phyloP scores from a whole-genome alignment of 495 filamentous ascomycete genomes.

The Neurospora africana region DNA sequence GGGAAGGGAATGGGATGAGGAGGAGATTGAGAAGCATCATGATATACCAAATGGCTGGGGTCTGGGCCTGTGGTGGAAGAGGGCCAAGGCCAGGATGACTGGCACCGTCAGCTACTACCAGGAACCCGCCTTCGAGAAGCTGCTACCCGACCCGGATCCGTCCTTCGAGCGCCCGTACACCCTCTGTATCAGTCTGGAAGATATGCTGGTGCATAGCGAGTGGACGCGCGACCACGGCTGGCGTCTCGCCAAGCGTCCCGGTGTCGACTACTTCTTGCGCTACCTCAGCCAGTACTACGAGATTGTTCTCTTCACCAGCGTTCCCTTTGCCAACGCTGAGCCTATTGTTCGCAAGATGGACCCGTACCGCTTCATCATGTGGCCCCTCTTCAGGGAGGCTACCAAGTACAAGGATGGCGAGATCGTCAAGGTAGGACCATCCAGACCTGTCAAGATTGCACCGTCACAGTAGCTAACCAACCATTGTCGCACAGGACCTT shows the following conservation, averaged over 20 bases:
- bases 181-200: conserved; percentile 82
- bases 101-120: conserved; percentile 82
- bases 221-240: conserved; percentile 92
- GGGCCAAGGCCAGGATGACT: conserved; percentile 60
- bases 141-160: conserved; percentile 81
- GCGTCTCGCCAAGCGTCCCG: conserved; percentile 90
- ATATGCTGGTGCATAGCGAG: conserved; percentile 84
- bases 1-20: conserved; percentile 74
- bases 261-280: conserved; percentile 91
- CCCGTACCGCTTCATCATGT: conserved; percentile 92
- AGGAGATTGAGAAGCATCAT: conserved; percentile 57
- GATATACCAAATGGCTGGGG: conserved; percentile 57
- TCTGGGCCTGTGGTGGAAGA: conserved; percentile 59
- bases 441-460: background rate
- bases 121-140: conserved; percentile 87
- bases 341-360: conserved; percentile 87
- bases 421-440: conserved; percentile 73
- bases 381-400: conserved; percentile 88
- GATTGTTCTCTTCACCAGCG: conserved; percentile 85
- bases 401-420: conserved; percentile 91
- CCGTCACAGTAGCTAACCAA: conserved; percentile 1
- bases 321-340: conserved; percentile 70
- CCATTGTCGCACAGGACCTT: conserved; percentile 53
- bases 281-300: conserved; percentile 98
- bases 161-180: conserved; percentile 81